A percentile compares a stretch with the other conserved stretches of the same genome.
phyloP scores from a whole-genome alignment of 2,329 filamentous ascomycete species.

The Fusarium nisikadoi region DNA sequence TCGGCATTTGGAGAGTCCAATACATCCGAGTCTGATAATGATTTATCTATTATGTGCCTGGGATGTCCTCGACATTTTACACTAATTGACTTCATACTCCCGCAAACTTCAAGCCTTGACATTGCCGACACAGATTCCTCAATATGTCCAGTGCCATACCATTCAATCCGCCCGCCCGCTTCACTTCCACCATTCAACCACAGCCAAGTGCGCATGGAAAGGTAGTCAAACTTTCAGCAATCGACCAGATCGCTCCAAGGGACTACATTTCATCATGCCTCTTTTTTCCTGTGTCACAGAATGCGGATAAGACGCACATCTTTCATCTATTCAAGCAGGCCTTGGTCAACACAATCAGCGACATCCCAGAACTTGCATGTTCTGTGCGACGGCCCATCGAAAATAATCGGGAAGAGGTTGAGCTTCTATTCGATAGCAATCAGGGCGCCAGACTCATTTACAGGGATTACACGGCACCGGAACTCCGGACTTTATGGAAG shows the following conservation, averaged over 20 bases:
- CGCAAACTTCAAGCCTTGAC: neutral
- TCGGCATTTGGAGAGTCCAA: neutral
- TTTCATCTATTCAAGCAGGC: neutral
- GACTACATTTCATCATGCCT: conserved; percentile 16
- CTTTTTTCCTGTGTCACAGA: neutral
- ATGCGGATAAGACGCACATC: neutral
- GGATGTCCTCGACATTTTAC: no score
- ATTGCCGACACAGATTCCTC: neutral
- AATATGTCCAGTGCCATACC: neutral
- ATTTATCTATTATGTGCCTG: neutral
- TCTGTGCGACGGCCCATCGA: neutral
- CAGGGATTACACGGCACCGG: conserved; percentile 11
- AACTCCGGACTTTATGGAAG: neutral
- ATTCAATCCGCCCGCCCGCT: neutral
- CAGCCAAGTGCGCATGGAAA: neutral
- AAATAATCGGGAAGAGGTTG: conserved; percentile 9
- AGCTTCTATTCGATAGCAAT: conserved; percentile 3
- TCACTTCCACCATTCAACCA: neutral
- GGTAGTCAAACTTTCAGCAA: conserved; percentile 5
- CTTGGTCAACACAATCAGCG: neutral
- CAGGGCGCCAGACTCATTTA: conserved; percentile 7
- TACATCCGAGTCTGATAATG: no score
- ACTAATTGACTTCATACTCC: no score
- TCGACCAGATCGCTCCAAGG: conserved; percentile 16
- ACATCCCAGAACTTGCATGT: conserved; percentile 21